Evolutionary conservation across 768 basidiomycete species (phyloP).

Genomic region (Lentinula aciculospora): DNA sequence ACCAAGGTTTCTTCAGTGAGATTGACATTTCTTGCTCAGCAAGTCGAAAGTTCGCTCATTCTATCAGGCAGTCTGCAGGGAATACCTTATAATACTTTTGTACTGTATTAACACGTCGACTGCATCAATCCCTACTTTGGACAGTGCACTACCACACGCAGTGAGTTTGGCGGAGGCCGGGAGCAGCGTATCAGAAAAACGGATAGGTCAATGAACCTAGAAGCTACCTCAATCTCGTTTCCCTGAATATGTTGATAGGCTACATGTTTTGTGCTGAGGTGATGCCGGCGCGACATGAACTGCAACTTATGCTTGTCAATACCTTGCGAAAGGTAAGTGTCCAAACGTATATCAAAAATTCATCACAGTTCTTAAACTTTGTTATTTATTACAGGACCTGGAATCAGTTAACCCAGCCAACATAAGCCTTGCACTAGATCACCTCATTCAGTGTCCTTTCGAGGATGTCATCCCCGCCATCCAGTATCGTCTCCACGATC

Average conservation of each 20-base stretch:
- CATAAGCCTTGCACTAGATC: conserved; percentile 70
- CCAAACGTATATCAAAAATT: too few species aligned
- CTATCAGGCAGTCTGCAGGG: conserved; percentile 56
- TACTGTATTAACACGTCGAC: conserved; percentile 57
- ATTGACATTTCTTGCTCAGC: conserved; percentile 5
- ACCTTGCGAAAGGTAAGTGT: conserved; percentile 68
- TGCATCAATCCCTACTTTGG: conserved; percentile 36
- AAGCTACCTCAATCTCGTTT: not conserved
- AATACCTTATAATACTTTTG: conserved; percentile 61
- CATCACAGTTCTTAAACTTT: too few species aligned
- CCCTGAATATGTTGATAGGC: conserved; percentile 34
- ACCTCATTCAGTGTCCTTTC: conserved; percentile 53
- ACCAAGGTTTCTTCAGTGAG: conserved; percentile 51
- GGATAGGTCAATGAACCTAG: conserved; percentile 45
- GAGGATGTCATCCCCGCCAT: conserved; percentile 75
- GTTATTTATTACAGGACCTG: conserved; percentile 49
- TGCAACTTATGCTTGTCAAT: conserved; percentile 81
- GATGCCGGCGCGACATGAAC: conserved; percentile 64
- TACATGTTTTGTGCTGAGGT: conserved; percentile 74
- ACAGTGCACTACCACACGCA: conserved; percentile 73
- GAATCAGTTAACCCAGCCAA: conserved; percentile 49
- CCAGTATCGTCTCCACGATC: conserved; percentile 54
- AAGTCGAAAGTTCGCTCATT: conserved; percentile 10
- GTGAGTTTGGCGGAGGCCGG: conserved; percentile 74
- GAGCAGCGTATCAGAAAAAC: conserved; percentile 51